A percentile compares a stretch with the other conserved stretches of the same genome.
Conservation (phyloP, 2,329 filamentous ascomycete genomes). For the Coniochaeta sp. region DNA sequence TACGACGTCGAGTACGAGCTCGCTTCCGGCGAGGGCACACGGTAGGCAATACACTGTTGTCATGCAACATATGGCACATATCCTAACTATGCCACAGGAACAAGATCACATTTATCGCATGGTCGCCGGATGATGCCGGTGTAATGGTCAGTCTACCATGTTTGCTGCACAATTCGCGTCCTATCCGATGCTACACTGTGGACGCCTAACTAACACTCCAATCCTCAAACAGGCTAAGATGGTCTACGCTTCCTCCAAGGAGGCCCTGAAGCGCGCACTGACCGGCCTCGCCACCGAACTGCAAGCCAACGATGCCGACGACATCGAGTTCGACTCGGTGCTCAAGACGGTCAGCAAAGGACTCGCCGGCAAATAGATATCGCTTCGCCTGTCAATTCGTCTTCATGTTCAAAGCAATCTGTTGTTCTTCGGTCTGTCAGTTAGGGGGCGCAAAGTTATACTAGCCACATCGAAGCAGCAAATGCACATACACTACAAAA, state of each 20-base stretch:
- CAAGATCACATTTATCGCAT: slow-evolving; percentile 74
- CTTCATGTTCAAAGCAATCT: not conserved
- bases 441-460: not conserved
- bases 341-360: slow-evolving; percentile 61
- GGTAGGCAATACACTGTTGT: slow-evolving; percentile 33
- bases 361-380: slow-evolving; percentile 27
- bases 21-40: slow-evolving; percentile 63
- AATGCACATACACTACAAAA: not conserved
- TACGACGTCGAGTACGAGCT: slow-evolving; percentile 79
- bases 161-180: not conserved
- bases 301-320: slow-evolving; percentile 77
- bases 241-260: slow-evolving; percentile 86
- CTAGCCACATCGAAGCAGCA: not conserved
- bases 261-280: slow-evolving; percentile 72
- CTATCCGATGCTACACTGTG: not conserved
- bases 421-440: not conserved
- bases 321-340: slow-evolving; percentile 71
- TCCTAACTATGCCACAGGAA: slow-evolving; percentile 38
- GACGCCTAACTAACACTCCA: not conserved
- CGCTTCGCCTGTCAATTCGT: not conserved
- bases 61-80: not conserved
- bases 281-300: slow-evolving; percentile 69
- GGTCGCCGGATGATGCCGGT: slow-evolving; percentile 74
- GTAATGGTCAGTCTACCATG: slow-evolving; percentile 55
- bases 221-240: slow-evolving; percentile 61